Conservation (phyloP, 306 rosid genomes). For the Hylodesmum podocarpum region DNA sequence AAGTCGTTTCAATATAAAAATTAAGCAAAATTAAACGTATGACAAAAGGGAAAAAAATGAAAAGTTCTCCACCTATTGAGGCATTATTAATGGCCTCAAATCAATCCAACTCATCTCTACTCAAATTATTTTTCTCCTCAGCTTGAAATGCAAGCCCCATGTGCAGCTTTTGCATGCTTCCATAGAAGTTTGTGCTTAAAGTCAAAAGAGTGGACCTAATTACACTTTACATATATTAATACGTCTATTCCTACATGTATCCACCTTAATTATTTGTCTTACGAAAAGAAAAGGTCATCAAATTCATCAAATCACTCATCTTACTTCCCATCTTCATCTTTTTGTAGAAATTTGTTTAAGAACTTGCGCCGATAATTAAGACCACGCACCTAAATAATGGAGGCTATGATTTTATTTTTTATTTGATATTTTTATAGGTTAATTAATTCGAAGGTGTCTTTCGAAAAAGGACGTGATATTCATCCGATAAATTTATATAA, state of each 20-base stretch:
- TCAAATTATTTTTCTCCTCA: not conserved
- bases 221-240: constrained; percentile 9
- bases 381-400: not conserved
- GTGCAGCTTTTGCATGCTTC: constrained; percentile 28
- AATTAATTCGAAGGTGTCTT: too few species aligned
- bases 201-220: constrained; percentile 49
- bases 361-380: not conserved
- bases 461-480: too few species aligned
- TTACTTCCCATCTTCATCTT: not conserved
- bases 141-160: constrained; percentile 34
- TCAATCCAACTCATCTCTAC: not conserved
- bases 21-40: not conserved
- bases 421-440: too few species aligned
- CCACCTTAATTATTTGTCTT: not conserved
- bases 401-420: not conserved
- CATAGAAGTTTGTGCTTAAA: constrained; percentile 35
- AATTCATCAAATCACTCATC: constrained; percentile 27
- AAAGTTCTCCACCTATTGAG: not conserved
- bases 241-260: not conserved
- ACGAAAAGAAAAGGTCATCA: constrained; percentile 42
- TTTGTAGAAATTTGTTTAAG: not conserved
- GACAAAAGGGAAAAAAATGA: not conserved
- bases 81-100: not conserved
- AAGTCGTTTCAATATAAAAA: not conserved
- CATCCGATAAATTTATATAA: too few species aligned